These are phyloP conservation scores for Fusarium solani-melongenae DNA, from an alignment of 2,329 filamentous ascomycete genomes.

Conservation along the genomic window DNA sequence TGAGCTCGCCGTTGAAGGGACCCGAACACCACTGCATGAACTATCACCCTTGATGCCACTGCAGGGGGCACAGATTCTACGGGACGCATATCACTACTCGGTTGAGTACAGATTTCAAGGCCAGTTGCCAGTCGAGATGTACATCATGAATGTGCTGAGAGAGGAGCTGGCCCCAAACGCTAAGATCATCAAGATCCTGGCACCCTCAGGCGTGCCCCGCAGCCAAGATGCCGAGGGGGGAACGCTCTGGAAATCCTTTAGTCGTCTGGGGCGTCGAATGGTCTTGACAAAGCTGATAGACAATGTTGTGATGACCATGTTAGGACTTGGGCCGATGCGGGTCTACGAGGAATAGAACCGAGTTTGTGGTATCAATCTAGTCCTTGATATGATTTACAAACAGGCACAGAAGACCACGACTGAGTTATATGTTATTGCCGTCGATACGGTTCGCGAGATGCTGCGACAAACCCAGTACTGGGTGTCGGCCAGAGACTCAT, in stretches of 20 bases:
- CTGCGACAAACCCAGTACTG: neutral
- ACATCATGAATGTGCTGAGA: neutral
- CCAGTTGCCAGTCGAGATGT: neutral
- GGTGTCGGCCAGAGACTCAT: neutral
- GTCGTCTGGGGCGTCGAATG: neutral
- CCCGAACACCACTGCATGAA: neutral
- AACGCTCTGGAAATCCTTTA: neutral
- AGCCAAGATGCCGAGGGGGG: neutral
- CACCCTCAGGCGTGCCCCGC: rapidly evolving
- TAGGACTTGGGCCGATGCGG: neutral
- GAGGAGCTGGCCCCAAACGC: neutral
- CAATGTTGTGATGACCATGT: neutral
- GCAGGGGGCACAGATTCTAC: neutral
- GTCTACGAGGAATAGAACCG: neutral
- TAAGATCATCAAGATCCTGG: neutral
- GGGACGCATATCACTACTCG: neutral
- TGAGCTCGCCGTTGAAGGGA: neutral
- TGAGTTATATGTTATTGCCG: neutral
- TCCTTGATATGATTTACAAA: too few species aligned
- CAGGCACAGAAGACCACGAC: too few species aligned
- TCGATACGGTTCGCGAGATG: neutral
- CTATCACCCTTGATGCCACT: neutral
- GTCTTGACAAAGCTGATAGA: neutral
- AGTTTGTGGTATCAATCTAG: neutral
- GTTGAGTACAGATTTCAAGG: neutral